phyloP scores from a whole-genome alignment of 805 yeast species.

The Candida piceae region DNA sequence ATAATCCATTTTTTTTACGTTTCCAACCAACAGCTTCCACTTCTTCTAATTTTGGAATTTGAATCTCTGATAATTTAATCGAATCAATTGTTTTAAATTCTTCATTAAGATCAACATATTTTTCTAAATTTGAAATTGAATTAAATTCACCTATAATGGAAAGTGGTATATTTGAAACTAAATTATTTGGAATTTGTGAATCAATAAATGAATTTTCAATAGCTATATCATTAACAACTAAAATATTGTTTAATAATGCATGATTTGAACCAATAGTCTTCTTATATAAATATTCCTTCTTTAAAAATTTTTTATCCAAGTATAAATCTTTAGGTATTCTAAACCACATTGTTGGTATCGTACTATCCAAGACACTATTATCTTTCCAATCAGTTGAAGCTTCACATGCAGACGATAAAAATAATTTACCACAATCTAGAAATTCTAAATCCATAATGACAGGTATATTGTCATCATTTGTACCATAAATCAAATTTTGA shows the following conservation, averaged over 20 bases:
- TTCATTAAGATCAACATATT: neutral
- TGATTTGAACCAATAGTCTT: constrained; percentile 7
- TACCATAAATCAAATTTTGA: neutral
- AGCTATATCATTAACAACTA: constrained; percentile 7
- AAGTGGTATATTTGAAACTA: constrained; percentile 5
- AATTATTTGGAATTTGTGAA: constrained; percentile 2
- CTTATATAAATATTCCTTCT: constrained; percentile 11
- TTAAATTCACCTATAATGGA: constrained; percentile 6
- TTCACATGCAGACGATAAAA: constrained; percentile 4
- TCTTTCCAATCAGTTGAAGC: constrained; percentile 6
- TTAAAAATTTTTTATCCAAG: constrained; percentile 10
- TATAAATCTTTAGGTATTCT: constrained; percentile 19
- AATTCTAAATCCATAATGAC: constrained; percentile 18
- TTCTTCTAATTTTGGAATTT: constrained; percentile 21
- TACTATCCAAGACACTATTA: constrained; percentile 1
- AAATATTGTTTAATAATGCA: constrained; percentile 2
- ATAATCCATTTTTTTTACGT: constrained; percentile 43
- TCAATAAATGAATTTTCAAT: constrained; percentile 12
- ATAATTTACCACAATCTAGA: constrained; percentile 6
- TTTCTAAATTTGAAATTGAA: neutral
- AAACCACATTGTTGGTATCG: constrained; percentile 10
- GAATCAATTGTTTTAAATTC: neutral
- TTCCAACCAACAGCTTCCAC: constrained; percentile 42
- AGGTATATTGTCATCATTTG: neutral
- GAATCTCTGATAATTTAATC: neutral